phyloP scores from a whole-genome alignment of 2,329 filamentous ascomycete species.

The Botrytis aclada region DNA sequence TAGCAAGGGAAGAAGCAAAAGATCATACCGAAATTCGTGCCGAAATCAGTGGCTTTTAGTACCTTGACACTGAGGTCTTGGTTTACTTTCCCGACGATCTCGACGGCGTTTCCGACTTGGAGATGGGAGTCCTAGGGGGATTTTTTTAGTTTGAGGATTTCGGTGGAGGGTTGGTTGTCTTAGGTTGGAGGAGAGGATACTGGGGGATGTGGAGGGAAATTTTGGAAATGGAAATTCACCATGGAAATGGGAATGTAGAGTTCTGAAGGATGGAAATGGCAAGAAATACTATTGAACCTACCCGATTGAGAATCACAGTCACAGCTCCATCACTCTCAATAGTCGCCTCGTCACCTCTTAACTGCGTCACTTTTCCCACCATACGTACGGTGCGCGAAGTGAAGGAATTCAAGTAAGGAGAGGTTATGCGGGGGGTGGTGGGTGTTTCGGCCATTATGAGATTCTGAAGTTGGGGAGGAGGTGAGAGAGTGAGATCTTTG shows the following conservation, averaged over 20 bases:
- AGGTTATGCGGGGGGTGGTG: constrained; percentile 77
- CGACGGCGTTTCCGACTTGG: constrained; percentile 64
- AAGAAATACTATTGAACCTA: background rate
- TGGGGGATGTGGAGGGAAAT: background rate
- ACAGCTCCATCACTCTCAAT: constrained; percentile 79
- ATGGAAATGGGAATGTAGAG: background rate
- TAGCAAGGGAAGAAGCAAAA: background rate
- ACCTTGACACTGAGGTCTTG: constrained; percentile 69
- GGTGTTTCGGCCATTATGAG: constrained; percentile 27
- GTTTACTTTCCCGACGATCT: constrained; percentile 79
- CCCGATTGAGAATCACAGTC: constrained; percentile 67
- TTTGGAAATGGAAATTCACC: background rate
- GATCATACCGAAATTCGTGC: constrained; percentile 61
- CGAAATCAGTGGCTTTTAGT: constrained; percentile 66
- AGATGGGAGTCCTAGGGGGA: constrained; percentile 70
- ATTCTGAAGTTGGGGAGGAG: background rate
- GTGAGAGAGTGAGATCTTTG: background rate
- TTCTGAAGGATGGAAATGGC: background rate
- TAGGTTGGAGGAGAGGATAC: background rate
- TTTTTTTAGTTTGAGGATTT: background rate
- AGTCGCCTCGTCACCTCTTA: constrained; percentile 76
- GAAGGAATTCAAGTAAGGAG: constrained; percentile 74
- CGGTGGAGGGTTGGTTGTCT: background rate
- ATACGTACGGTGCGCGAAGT: constrained; percentile 74
- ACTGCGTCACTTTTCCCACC: constrained; percentile 77